These are phyloP conservation scores for Neonectria magnoliae DNA, from an alignment of 2,329 filamentous ascomycete genomes.

Conservation along the genomic window DNA sequence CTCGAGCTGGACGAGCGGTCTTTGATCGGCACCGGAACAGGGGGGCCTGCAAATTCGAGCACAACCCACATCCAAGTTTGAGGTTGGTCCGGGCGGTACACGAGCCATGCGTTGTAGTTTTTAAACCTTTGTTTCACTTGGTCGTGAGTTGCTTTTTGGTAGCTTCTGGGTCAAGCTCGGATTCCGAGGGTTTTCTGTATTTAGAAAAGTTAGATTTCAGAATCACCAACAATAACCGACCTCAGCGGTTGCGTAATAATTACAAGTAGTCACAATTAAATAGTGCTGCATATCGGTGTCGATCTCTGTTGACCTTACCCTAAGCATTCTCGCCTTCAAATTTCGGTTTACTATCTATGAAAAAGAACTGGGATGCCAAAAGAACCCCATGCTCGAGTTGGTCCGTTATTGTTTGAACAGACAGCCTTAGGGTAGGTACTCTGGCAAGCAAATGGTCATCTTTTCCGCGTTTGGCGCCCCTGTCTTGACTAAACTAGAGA, in stretches of 20 bases:
- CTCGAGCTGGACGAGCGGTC: constrained; percentile 32
- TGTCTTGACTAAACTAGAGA: background rate
- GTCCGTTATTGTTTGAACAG: too few relatives aligned
- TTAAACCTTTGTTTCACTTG: background rate
- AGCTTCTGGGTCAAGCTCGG: background rate
- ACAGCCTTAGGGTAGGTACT: background rate
- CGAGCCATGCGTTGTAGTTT: background rate
- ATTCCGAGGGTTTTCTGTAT: background rate
- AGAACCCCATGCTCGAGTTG: background rate
- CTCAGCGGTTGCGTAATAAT: background rate
- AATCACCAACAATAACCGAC: background rate
- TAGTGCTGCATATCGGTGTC: background rate
- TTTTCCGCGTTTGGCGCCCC: too few relatives aligned
- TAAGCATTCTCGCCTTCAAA: too few relatives aligned
- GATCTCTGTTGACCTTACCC: too few relatives aligned
- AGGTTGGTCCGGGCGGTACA: background rate
- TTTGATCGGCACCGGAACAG: constrained; percentile 25
- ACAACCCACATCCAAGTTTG: background rate
- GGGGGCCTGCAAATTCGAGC: constrained; percentile 6
- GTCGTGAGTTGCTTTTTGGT: too few relatives aligned
- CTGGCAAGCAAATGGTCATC: too few relatives aligned
- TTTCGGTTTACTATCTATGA: background rate
- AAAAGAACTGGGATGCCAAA: background rate
- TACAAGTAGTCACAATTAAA: background rate
- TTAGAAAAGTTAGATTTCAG: background rate